A percentile compares a stretch with the other conserved stretches of the same genome.
phyloP scores from a whole-genome alignment of 441 rosid genomes.

The Gossypium trilobum region DNA sequence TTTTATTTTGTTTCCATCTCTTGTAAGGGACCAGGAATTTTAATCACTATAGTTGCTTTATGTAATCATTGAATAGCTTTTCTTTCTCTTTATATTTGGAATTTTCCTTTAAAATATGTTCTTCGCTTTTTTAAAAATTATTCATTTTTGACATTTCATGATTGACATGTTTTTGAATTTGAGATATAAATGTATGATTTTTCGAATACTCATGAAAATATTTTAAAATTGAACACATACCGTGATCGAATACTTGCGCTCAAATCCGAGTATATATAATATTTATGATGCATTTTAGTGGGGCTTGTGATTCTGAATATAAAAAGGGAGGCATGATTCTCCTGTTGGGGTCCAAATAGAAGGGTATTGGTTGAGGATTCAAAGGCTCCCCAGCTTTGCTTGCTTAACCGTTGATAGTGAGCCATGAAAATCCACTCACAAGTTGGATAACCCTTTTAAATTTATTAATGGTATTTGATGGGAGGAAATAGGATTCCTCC shows the following conservation, averaged over 20 bases:
- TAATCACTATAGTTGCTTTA: slow-evolving; percentile 37
- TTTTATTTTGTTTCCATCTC: slow-evolving; percentile 21
- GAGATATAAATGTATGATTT: not conserved
- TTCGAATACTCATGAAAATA: not conserved
- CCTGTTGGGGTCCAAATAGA: not conserved
- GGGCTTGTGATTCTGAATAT: not conserved
- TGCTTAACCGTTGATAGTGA: slow-evolving; percentile 35
- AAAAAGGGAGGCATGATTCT: not conserved
- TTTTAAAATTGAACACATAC: no score
- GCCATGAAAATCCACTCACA: slow-evolving; percentile 36
- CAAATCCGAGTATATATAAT: no score
- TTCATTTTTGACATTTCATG: no score
- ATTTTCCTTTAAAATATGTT: not conserved
- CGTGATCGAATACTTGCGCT: not conserved
- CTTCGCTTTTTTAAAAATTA: not conserved
- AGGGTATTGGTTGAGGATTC: not conserved
- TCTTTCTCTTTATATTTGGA: not conserved
- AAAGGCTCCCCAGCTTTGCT: not conserved
- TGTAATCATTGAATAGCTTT: slow-evolving; percentile 38
- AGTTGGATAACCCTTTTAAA: slow-evolving; percentile 17
- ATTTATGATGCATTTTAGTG: not conserved
- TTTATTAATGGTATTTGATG: slow-evolving; percentile 17
- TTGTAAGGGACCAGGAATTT: slow-evolving; percentile 22
- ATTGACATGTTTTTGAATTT: no score
- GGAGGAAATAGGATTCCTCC: slow-evolving; percentile 27